Percentiles rank a stretch among this genome's conserved stretches.
These are phyloP conservation scores for Auxenochlorella pyrenoidosa DNA, from an alignment of 139 green algal genomes.

Conservation along the genomic window DNA sequence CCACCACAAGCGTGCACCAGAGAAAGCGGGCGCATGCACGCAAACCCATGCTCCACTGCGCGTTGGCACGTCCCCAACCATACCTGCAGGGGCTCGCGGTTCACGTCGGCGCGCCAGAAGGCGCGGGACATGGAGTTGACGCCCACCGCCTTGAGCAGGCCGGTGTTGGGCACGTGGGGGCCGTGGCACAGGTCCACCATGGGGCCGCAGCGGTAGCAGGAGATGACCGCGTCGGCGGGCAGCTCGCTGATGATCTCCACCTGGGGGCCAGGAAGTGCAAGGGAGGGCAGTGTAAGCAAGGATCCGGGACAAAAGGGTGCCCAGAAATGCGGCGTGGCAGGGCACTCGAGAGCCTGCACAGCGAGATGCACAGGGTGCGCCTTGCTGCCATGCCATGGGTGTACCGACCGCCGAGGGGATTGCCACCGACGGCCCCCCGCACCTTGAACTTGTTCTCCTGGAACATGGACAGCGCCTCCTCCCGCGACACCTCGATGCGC, in stretches of 20 bases:
- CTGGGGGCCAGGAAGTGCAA: constrained; percentile 37
- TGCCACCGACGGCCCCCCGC: background rate
- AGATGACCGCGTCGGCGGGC: constrained; percentile 88
- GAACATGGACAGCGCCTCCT: constrained; percentile 97
- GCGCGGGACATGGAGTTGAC: constrained; percentile 81
- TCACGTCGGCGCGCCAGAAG: constrained; percentile 92
- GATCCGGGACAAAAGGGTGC: too few species aligned
- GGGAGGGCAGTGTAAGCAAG: too few species aligned
- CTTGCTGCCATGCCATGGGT: too few species aligned
- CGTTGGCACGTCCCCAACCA: background rate
- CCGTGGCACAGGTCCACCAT: constrained; percentile 98
- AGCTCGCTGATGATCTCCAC: constrained; percentile 95
- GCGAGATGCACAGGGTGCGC: too few species aligned
- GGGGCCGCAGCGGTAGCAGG: constrained; percentile 85
- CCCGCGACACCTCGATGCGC: constrained; percentile 88
- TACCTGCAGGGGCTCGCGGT: constrained; percentile 73
- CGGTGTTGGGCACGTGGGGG: constrained; percentile 94
- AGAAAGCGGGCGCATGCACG: background rate
- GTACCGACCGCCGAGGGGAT: too few species aligned
- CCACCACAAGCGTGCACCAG: background rate
- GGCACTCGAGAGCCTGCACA: too few species aligned
- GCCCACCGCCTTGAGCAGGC: constrained; percentile 81
- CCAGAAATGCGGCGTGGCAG: too few species aligned
- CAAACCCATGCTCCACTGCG: background rate
- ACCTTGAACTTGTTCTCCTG: constrained; percentile 99